Evolutionary conservation across 2,329 filamentous ascomycete species (phyloP), one percentile per base, ranked within the genome.

Genomic region (Fusarium haematococcum): DNA sequence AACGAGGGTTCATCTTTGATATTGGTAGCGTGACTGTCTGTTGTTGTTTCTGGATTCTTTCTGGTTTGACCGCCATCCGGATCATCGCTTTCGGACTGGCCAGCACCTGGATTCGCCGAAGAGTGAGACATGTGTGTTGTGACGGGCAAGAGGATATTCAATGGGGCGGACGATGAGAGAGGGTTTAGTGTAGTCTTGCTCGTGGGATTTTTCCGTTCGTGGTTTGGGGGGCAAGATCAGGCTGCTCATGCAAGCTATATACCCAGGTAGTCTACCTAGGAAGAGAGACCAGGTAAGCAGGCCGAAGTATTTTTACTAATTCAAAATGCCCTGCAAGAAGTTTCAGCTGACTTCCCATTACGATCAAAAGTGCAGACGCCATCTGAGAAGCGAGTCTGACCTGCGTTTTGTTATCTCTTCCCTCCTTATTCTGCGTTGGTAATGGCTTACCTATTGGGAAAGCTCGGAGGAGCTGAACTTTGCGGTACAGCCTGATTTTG

Each of bases 61-160:
- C 4, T 48, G 4, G 2, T 0, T 9, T 14, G 7, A 25, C 7
- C 20, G 7, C 1, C 8, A 11, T 23, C 11, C 0, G 20, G 20
- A 16, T 25, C 2, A 48, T 25, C 13, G 7, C 2, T 10, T 25
- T 25, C 43, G 14, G 43, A 48, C 7, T 25, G 43, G 4, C 14
- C 7, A 10, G 13, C 13, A 48, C 4, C 4, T 25, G 43, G 3
- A 10, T 0, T 25, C 14, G 7, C 20, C 7, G 4, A 25, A 25
- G 43, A 3, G 6, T 16, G 20, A 10, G 43, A 48, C 43, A 48
- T 48, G 13, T 25, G 6, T 23, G 4, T 14, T 23, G 6, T 25
- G 20, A 45, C 0, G 20, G 13, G 13, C 2, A 45, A 9, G 41
- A 45, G 0, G 4, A 16, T 23, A 14, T 4, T 0, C 11, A 23